Base-by-base conservation (phyloP, 176 grass and related monocot genomes). In the Ensete ventricosum region DNA sequence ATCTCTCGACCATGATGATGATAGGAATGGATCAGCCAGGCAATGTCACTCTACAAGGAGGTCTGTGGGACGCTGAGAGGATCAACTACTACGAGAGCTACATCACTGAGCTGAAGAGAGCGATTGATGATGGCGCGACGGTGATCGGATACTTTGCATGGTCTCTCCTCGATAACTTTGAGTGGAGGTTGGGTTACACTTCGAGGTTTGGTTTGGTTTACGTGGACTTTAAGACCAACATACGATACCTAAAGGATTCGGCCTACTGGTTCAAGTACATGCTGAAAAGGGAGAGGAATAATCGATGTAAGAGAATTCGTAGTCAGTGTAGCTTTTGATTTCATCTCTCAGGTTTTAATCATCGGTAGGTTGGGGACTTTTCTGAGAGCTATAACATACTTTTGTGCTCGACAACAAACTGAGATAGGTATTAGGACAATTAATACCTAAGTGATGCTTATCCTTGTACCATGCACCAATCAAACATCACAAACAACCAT, bases 91-190 rank as follows among this genome's bases (percentile, higher is more conserved):
- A 84, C 71, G 81, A 79, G 69, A 87, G 81, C 70, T 91, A 96
- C 74, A 83, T 96, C 24, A 76, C 64, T 11, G 77, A 91, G 43
- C 78, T 96, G 80, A 91, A 91, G 71, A 83, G 79, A 64, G 88
- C 69, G 11, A 91, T 87, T n/a, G 92, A 96, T 2, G 86, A 87
- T 1, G 89, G 89, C 1, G 84, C 84, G 0, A 85, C 87, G 23
- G 86, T 96, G 67, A 74, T 91, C 0, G 92, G 54, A 34, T 96
- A 96, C 57, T 91, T 96, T 20, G 84, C 89, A 0, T 91, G 88
- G 92, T 96, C 92, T 50, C 83, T 96, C 14, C 84, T 96, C 10
- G 92, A 96, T 79, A 96, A 91, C 81, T 91, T 91, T 23, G 89
- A 91, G 77, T 67, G 64, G 64, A 29, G 10, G 8, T 10, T 34